Base-by-base conservation (phyloP, 108 stramenopile genomes). In the Cyclotella distinguenda region DNA sequence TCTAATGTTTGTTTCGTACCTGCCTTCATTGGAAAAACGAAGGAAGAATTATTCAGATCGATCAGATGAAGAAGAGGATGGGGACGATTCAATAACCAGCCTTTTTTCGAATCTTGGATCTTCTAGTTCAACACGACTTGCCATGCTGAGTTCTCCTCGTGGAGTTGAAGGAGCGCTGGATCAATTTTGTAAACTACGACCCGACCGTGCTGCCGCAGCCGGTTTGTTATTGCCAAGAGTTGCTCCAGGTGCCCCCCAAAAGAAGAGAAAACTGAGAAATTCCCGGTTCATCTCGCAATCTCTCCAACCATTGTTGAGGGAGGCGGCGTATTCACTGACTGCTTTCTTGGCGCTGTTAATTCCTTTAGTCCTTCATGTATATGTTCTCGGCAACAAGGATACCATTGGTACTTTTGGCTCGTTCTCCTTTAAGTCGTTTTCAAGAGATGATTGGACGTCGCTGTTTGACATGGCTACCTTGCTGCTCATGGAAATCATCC, bases 51-150 rank as follows among this genome's bases (percentile, higher is more conserved):
- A 21, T 35, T 27, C 47, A 61, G 44, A 40, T 51, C 31, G n/a
- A 12, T 66, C 56, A 18, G 53, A 61, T 18, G 81, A 81, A 22
- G 81, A 81, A 65, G 86, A 82, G 18, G 69, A 78, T 0, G 72
- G 54, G 19, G 50, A 65, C 11, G 53, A 70, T 48, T 53, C 70
- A 11, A 54, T 63, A 26, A 58, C 66, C 4, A 80, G 80, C 28
- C 49, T 72, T 23, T 74, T 74, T 64, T 82, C 81, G 0, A 79
- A 82, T 44, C 62, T 89, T 16, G 91, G 91, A n/a, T 60, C 75
- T 2, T 89, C 88, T 12, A 86, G 86, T 61, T 84, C 88, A 10
- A 80, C 74, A n/a, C 46, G 91, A 31, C 79, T 93, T 45, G 46
- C 65, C 19, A 42, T 90, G 48, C 66, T 85, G 1, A 85, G 85